These are phyloP conservation scores for Bipolaris cookei DNA, from an alignment of 2,329 filamentous ascomycete species.

Conservation along the genomic window DNA sequence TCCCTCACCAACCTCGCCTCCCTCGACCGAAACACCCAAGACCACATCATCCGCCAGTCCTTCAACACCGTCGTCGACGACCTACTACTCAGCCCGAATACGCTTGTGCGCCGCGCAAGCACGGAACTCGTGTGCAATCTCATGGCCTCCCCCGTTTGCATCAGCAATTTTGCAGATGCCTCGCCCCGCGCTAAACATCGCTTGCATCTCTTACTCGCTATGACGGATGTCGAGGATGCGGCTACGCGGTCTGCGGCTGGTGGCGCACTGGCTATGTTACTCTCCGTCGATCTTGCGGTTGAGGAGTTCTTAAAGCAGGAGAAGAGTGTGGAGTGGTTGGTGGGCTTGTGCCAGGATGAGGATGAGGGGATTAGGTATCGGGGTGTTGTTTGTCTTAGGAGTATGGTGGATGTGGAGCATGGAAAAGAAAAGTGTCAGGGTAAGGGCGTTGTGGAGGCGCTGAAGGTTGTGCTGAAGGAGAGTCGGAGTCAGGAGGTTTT, in stretches of 20 bases:
- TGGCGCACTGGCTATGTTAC: constrained; percentile 84
- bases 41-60: constrained; percentile 73
- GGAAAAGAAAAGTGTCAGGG: constrained; percentile 53
- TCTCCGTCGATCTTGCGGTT: constrained; percentile 77
- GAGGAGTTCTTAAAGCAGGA: constrained; percentile 70
- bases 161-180: constrained; percentile 72
- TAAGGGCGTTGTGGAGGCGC: constrained; percentile 67
- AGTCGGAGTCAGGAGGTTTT: constrained; percentile 73
- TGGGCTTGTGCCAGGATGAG: constrained; percentile 77
- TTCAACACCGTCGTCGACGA: constrained; percentile 79
- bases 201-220: constrained; percentile 82
- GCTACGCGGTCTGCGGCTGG: constrained; percentile 83
- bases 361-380: constrained; percentile 71
- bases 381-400: constrained; percentile 76
- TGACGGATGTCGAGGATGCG: constrained; percentile 83
- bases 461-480: constrained; percentile 74
- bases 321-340: constrained; percentile 75
- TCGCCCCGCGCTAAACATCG: constrained; percentile 72
- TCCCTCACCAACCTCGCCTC: constrained; percentile 94
- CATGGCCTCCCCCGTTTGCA: constrained; percentile 70
- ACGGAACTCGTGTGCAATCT: constrained; percentile 93
- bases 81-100: constrained; percentile 76
- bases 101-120: constrained; percentile 78
- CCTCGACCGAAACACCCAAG: constrained; percentile 66
- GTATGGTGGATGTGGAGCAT: constrained; percentile 68